Conservation (phyloP, 2,329 filamentous ascomycete species). For the Aureobasidium sp. region DNA sequence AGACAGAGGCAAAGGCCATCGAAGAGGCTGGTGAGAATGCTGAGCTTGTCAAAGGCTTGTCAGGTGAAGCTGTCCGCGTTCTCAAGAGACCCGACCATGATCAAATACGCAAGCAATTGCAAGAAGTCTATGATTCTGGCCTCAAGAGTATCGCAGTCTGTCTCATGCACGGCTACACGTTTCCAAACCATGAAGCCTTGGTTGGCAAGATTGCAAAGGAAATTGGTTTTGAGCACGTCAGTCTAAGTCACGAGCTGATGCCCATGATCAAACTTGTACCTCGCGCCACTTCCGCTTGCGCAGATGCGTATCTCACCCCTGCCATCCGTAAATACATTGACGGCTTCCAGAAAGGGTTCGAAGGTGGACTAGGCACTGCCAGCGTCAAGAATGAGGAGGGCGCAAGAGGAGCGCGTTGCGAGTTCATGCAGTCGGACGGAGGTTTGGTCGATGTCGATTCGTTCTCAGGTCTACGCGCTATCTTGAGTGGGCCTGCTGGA, state of each 20-base stretch:
- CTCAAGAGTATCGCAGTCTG: conserved; percentile 81
- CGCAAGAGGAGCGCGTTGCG: conserved; percentile 66
- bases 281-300: conserved; percentile 65
- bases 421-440: conserved; percentile 91
- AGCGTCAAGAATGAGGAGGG: conserved; percentile 61
- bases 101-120: conserved; percentile 50
- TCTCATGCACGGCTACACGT: conserved; percentile 88
- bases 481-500: conserved; percentile 83
- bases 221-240: conserved; percentile 76
- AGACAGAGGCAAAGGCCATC: conserved; percentile 47
- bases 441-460: conserved; percentile 48
- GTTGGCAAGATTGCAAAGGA: conserved; percentile 68
- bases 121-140: conserved; percentile 59
- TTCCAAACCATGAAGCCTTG: conserved; percentile 72
- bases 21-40: conserved; percentile 36
- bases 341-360: conserved; percentile 72
- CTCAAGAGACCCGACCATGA: conserved; percentile 52
- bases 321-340: conserved; percentile 69
- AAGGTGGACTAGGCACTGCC: conserved; percentile 66
- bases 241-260: conserved; percentile 71
- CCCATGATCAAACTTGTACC: conserved; percentile 81
- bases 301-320: conserved; percentile 72
- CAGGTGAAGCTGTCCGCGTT: conserved; percentile 65
- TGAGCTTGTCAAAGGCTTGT: conserved; percentile 60
- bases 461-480: conserved; percentile 77